Evolutionary conservation across 345 rosid species (phyloP).

Genomic region (Dimocarpus longan): DNA sequence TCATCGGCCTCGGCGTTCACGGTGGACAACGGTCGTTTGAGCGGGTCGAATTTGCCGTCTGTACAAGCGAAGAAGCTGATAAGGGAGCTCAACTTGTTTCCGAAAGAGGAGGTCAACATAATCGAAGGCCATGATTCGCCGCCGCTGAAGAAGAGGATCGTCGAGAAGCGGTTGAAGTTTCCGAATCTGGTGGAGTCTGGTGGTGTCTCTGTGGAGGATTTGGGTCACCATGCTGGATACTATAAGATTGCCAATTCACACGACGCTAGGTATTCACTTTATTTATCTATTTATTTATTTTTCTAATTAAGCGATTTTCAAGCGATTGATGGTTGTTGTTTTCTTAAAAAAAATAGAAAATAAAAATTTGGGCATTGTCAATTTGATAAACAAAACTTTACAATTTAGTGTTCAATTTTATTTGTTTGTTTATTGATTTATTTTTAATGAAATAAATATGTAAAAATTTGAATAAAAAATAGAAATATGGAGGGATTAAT

Average conservation of each 20-base stretch:
- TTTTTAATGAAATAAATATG: too few relatives aligned
- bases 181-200: slow-evolving; percentile 46
- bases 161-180: slow-evolving; percentile 68
- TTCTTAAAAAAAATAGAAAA: too few relatives aligned
- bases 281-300: not conserved
- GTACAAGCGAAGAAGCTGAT: slow-evolving; percentile 76
- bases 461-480: too few relatives aligned
- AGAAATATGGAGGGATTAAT: too few relatives aligned
- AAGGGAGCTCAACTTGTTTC: slow-evolving; percentile 82
- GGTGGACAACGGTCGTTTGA: slow-evolving; percentile 38
- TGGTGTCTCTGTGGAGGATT: slow-evolving; percentile 56
- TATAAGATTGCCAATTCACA: slow-evolving; percentile 73
- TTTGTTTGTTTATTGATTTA: too few relatives aligned
- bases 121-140: slow-evolving; percentile 31
- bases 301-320: not conserved
- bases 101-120: slow-evolving; percentile 66
- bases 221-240: slow-evolving; percentile 97
- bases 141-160: slow-evolving; percentile 39
- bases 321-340: not conserved
- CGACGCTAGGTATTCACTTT: slow-evolving; percentile 65
- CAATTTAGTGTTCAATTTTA: too few relatives aligned
- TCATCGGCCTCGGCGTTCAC: slow-evolving; percentile 28
- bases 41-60: slow-evolving; percentile 57
- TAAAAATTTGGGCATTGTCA: too few relatives aligned
- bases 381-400: too few relatives aligned